Evolutionary conservation across 1,284 basidiomycete species (phyloP).

Genomic region (Anthracocystis panici-leucophaei): DNA sequence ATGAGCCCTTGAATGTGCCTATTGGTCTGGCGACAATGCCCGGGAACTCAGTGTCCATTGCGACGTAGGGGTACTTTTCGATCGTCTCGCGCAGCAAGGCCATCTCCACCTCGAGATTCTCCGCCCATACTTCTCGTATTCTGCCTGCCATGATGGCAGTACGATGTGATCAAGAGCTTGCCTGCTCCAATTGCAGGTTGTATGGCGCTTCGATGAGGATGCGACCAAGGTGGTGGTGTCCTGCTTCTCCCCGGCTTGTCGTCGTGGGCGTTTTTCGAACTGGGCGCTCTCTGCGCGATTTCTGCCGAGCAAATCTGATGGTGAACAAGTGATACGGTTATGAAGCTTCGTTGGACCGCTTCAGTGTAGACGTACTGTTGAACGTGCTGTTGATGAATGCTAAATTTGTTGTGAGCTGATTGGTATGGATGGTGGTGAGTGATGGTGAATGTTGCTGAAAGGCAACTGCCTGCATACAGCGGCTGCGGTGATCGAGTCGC

Average conservation of each 20-base stretch:
- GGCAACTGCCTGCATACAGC: neutral
- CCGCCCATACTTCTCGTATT: slow-evolving; percentile 85
- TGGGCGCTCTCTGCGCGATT: slow-evolving; percentile 1
- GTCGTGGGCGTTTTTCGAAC: neutral
- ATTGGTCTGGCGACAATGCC: slow-evolving; percentile 98
- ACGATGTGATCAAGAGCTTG: neutral
- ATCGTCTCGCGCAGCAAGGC: slow-evolving; percentile 85
- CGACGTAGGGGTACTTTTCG: slow-evolving; percentile 91
- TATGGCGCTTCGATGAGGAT: neutral
- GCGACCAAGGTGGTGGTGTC: too few relatives aligned
- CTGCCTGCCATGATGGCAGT: slow-evolving; percentile 58
- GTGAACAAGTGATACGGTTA: neutral
- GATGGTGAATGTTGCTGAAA: slow-evolving; percentile 1
- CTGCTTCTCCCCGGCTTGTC: neutral
- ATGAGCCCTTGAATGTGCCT: slow-evolving; percentile 93
- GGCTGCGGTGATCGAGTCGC: slow-evolving; percentile 32
- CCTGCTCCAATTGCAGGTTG: neutral
- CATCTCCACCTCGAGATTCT: slow-evolving; percentile 93
- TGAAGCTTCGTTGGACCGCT: neutral
- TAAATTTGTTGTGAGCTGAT: neutral
- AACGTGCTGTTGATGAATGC: neutral
- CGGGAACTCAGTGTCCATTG: slow-evolving; percentile 99
- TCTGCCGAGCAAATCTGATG: neutral
- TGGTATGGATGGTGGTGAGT: slow-evolving; percentile 2
- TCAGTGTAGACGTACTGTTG: neutral